Evolutionary conservation across 805 yeast genomes (phyloP).

Genomic region (Schwanniomyces vanrijiae): DNA sequence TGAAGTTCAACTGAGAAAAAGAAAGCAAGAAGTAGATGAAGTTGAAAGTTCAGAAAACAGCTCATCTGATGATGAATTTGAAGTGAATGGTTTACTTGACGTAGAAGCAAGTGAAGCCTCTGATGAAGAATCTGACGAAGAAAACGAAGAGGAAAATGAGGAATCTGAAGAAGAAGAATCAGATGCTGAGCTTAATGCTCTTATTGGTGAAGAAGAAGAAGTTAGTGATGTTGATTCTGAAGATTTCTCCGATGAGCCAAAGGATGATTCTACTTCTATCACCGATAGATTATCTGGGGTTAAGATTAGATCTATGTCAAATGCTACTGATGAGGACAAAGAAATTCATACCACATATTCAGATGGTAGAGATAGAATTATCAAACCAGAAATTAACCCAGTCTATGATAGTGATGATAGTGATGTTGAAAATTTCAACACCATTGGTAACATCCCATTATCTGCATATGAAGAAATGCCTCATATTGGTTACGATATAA

Average conservation of each 20-base stretch:
- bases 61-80: constrained; percentile 30
- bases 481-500: constrained; percentile 93
- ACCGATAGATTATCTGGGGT: constrained; percentile 57
- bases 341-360: constrained; percentile 51
- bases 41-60: constrained; percentile 17
- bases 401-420: constrained; percentile 94
- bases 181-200: constrained; percentile 55
- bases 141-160: constrained; percentile 13
- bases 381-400: constrained; percentile 90
- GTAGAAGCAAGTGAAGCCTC: constrained; percentile 39
- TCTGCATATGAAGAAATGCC: constrained; percentile 97
- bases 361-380: constrained; percentile 77
- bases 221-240: constrained; percentile 40
- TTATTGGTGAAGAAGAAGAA: constrained; percentile 57
- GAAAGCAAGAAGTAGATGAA: constrained; percentile 15
- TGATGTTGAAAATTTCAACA: constrained; percentile 75
- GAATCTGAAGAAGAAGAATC: constrained; percentile 16
- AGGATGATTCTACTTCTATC: constrained; percentile 48
- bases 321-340: constrained; percentile 32
- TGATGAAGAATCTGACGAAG: constrained; percentile 19
- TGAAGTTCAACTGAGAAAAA: constrained; percentile 10
- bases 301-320: constrained; percentile 49
- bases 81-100: constrained; percentile 41
- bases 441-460: constrained; percentile 91
- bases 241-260: constrained; percentile 55